phyloP scores from a whole-genome alignment of 2,329 filamentous ascomycete genomes.

The Nigrospora osmanthi region DNA sequence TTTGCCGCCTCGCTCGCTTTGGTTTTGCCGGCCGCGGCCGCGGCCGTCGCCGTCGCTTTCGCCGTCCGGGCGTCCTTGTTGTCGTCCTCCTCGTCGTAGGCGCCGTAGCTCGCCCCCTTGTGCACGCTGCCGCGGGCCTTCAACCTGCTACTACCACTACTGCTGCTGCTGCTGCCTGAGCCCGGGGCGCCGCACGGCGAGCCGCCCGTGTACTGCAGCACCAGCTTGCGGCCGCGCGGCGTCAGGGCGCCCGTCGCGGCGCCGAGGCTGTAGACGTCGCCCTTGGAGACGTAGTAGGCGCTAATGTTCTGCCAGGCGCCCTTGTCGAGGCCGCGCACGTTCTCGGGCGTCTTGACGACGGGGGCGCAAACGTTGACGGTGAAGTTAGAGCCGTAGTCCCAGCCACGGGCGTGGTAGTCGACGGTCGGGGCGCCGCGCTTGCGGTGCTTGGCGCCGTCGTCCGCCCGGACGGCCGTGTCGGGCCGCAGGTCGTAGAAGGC shows the following conservation, averaged over 20 bases:
- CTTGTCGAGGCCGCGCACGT: constrained; percentile 58
- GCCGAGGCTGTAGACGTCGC: constrained; percentile 68
- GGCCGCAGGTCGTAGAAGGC: constrained; percentile 53
- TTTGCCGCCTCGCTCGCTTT: constrained; percentile 21
- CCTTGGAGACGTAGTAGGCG: constrained; percentile 64
- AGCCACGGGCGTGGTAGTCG: constrained; percentile 60
- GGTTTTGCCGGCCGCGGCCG: constrained; percentile 12
- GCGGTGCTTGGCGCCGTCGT: constrained; percentile 34
- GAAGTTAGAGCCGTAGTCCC: constrained; percentile 75
- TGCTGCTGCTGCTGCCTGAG: constrained; percentile 10
- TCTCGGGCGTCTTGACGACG: constrained; percentile 58
- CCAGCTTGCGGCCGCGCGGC: constrained; percentile 64
- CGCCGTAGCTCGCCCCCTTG: constrained; percentile 24
- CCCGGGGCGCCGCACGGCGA: constrained; percentile 60
- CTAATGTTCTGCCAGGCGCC: constrained; percentile 64
- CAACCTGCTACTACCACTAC: constrained; percentile 8
- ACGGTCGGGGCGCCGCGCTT: constrained; percentile 24
- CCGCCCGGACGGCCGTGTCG: constrained; percentile 37
- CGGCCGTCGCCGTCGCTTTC: constrained; percentile 8
- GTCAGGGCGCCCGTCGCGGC: constrained; percentile 46
- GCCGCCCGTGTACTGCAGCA: constrained; percentile 69
- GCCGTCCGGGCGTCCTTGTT: constrained; percentile 14
- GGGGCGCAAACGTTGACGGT: constrained; percentile 75
- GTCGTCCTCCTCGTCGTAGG: constrained; percentile 21
- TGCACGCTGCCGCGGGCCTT: constrained; percentile 22